These are phyloP conservation scores for Ceratobasidium sp. DNA, from an alignment of 1,284 basidiomycete genomes.

Conservation along the genomic window DNA sequence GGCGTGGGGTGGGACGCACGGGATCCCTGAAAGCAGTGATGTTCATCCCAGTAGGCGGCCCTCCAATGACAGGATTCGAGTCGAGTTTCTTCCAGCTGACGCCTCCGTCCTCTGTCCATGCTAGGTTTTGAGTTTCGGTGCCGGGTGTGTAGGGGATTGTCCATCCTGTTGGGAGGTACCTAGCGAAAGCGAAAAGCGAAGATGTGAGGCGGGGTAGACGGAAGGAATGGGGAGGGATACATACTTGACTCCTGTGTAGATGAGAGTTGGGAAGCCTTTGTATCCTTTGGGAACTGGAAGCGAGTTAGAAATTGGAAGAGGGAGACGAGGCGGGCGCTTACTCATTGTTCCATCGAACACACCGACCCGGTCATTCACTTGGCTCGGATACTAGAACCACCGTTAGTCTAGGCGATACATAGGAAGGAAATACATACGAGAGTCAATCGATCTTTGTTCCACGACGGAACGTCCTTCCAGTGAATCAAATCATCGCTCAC, in stretches of 20 bases:
- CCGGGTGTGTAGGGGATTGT: conserved; percentile 32
- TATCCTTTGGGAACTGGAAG: conserved; percentile 28
- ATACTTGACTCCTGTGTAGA: conserved; percentile 41
- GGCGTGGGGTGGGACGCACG: background rate
- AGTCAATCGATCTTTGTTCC: conserved; percentile 38
- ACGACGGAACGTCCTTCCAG: conserved; percentile 39
- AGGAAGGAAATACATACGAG: background rate
- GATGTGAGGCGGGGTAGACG: too few species aligned
- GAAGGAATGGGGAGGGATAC: background rate
- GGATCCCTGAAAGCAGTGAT: conserved; percentile 38
- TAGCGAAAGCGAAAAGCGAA: background rate
- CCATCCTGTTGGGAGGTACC: conserved; percentile 36
- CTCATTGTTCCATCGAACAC: conserved; percentile 41
- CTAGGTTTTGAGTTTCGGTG: conserved; percentile 42
- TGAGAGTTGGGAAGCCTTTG: conserved; percentile 41
- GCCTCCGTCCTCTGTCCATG: conserved; percentile 42
- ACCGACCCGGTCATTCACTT: conserved; percentile 32
- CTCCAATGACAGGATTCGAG: conserved; percentile 38
- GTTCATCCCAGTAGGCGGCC: conserved; percentile 34
- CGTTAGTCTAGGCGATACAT: background rate
- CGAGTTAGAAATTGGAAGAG: background rate
- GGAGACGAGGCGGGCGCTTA: background rate
- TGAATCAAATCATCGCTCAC: conserved; percentile 40
- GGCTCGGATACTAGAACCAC: conserved; percentile 26
- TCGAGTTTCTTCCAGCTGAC: conserved; percentile 42